Conservation (phyloP, 768 basidiomycete genomes). For the Gymnopilus junonius region DNA sequence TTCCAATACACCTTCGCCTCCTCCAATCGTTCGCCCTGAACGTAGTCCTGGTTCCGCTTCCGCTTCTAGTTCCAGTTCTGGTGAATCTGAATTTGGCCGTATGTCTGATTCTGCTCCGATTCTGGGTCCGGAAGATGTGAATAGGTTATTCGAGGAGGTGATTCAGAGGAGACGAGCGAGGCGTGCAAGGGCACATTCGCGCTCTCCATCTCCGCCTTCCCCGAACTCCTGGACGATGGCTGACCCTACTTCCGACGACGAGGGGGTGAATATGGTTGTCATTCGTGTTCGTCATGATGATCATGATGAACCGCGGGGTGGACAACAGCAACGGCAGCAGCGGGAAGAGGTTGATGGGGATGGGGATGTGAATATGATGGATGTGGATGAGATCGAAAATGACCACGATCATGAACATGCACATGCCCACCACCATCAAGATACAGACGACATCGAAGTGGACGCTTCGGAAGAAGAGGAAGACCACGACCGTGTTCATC, state of each 20-base stretch:
- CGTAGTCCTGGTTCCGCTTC: not conserved
- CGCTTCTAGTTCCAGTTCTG: no score
- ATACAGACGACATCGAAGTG: not conserved
- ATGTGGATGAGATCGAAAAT: constrained; percentile 8
- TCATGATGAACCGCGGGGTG: not conserved
- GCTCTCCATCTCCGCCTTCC: no score
- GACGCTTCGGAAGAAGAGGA: not conserved
- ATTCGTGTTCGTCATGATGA: not conserved
- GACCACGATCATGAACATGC: not conserved
- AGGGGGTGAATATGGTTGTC: not conserved
- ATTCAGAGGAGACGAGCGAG: not conserved
- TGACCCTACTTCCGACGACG: constrained; percentile 10
- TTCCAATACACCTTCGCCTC: not conserved
- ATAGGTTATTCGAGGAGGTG: constrained; percentile 1
- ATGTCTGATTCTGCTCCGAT: not conserved
- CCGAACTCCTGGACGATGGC: constrained; percentile 31
- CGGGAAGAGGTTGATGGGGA: constrained; percentile 13
- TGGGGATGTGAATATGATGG: constrained; percentile 23
- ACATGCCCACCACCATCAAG: no score
- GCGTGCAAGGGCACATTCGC: constrained; percentile 18
- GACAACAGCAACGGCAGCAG: no score
- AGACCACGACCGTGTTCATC: not conserved
- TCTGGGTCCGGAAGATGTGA: not conserved
- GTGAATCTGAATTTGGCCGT: no score
- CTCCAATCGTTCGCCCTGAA: not conserved